Base-by-base conservation (phyloP, 495 filamentous ascomycete species). In the Aspergillus kassunensis region DNA sequence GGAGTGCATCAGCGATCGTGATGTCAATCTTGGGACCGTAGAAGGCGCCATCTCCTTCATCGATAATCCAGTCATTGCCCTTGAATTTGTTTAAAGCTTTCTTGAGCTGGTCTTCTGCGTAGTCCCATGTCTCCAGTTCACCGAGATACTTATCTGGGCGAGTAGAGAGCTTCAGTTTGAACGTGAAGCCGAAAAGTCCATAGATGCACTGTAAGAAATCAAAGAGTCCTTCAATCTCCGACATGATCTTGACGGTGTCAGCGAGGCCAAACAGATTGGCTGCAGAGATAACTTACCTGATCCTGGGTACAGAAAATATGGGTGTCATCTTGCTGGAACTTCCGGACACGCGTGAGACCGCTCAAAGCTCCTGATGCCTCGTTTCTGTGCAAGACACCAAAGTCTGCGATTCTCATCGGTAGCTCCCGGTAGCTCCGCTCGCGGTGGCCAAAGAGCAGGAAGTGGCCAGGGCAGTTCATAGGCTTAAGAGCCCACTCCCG, bases 21-120 rank as follows among this genome's bases (percentile, higher is more conserved):
- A 98, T 90, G 51, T 97, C 95, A 51, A 97, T 95, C 78, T 90
- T 89, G 2, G 93, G 93, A 1, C 93, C 95, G 61, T 97, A 97
- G 73, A 97, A 98, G 27, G 93, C 95, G 61, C 93, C 93, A 59
- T 98, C 93, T 41, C 92, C 92, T 44, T 88, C 83, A 60, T 97
- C 93, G 19, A 96, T 77, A 61, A 85, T 84, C 93, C 93, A 98
- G 49, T 86, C 72, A 13, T 84, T 74, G 40, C 87, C 86, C 34
- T 78, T 75, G 68, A 97, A 98, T 48, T 86, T 79, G 53, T 91
- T 80, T 51, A 98, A 74, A 24, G 91, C 88, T 36, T 79, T 73
- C 59, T 81, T 83, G 43, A 97, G 76, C 63, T 86, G 87, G 4
- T 71, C 76, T 64, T 97, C 95, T 16, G 93, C 95, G 35, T 80